Evolutionary conservation across 2,329 filamentous ascomycete species (phyloP).

Genomic region (Fusarium tupiense): DNA sequence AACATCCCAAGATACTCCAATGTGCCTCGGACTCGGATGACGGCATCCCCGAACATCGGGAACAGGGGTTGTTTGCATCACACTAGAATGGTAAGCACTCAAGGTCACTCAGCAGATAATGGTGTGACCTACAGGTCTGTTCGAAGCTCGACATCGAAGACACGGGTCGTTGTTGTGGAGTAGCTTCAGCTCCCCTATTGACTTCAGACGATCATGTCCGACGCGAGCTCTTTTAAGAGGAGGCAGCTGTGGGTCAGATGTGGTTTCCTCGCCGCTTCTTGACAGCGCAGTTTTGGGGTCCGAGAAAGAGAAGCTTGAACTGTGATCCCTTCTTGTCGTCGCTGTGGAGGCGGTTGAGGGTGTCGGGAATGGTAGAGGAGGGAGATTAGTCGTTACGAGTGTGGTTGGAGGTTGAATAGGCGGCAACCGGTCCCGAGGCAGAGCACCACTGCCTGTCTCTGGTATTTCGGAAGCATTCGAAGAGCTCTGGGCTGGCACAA

Average conservation of each 20-base stretch:
- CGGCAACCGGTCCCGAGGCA: constrained; percentile 38
- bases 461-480: constrained; percentile 20
- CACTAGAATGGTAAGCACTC: constrained; percentile 52
- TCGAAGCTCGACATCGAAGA: constrained; percentile 60
- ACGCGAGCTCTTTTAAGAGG: constrained; percentile 64
- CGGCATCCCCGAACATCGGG: constrained; percentile 54
- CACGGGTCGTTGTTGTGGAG: constrained; percentile 59
- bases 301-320: constrained; percentile 50
- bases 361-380: constrained; percentile 44
- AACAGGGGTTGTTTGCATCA: constrained; percentile 61
- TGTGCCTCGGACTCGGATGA: constrained; percentile 53
- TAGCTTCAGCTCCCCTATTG: constrained; percentile 65
- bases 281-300: constrained; percentile 50
- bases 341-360: constrained; percentile 44
- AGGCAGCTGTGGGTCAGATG: constrained; percentile 62
- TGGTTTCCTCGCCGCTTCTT: constrained; percentile 57
- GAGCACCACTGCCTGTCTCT: constrained; percentile 33
- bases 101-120: neutral
- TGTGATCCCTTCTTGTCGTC: constrained; percentile 42
- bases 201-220: constrained; percentile 63
- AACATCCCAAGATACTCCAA: constrained; percentile 63
- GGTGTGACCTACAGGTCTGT: constrained; percentile 54
- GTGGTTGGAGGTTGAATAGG: constrained; percentile 53
- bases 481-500: constrained; percentile 41
- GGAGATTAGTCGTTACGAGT: constrained; percentile 43